Evolutionary conservation across 2,329 filamentous ascomycete species (phyloP).

Genomic region (Myriosclerotinia curreyana): DNA sequence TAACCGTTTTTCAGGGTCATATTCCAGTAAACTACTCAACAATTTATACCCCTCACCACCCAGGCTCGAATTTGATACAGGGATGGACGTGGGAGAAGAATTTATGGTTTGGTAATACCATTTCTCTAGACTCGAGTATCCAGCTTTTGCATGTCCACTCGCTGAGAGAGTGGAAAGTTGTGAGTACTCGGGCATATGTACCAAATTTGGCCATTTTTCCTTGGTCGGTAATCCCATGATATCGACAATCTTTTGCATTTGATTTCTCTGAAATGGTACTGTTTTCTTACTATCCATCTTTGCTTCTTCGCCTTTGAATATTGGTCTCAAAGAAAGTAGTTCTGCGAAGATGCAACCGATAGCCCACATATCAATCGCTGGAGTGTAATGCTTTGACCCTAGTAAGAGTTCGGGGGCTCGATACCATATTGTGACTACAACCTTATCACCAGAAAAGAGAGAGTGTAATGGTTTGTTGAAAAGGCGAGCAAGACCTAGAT

Average conservation of each 20-base stretch:
- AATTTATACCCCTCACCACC: slow-evolving; percentile 78
- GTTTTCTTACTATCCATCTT: slow-evolving; percentile 99
- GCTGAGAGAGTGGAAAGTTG: slow-evolving; percentile 61
- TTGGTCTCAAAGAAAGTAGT: slow-evolving; percentile 81
- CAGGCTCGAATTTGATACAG: slow-evolving; percentile 51
- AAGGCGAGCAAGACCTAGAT: slow-evolving; percentile 84
- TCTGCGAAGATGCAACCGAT: slow-evolving; percentile 98
- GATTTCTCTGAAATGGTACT: slow-evolving; percentile 93
- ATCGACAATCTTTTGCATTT: slow-evolving; percentile 99
- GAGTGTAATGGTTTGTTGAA: slow-evolving; percentile 93
- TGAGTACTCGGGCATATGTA: slow-evolving; percentile 80
- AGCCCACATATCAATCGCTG: slow-evolving; percentile 96
- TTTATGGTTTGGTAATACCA: slow-evolving; percentile 75
- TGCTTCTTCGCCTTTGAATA: slow-evolving; percentile 97
- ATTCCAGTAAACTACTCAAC: slow-evolving; percentile 79
- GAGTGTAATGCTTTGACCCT: slow-evolving; percentile 92
- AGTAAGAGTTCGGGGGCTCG: slow-evolving; percentile 90
- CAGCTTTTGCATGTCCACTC: slow-evolving; percentile 43
- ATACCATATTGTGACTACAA: slow-evolving; percentile 99
- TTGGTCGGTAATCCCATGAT: slow-evolving; percentile 89
- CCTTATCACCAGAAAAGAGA: slow-evolving; percentile 91
- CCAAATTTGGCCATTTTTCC: slow-evolving; percentile 81
- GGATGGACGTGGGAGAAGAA: slow-evolving; percentile 50
- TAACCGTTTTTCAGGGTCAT: slow-evolving; percentile 84
- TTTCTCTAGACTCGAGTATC: slow-evolving; percentile 59